Percentiles rank a stretch among this genome's conserved stretches.
Evolutionary conservation across 257 asterid species (phyloP).

Genomic region (Scutellaria barbata): DNA sequence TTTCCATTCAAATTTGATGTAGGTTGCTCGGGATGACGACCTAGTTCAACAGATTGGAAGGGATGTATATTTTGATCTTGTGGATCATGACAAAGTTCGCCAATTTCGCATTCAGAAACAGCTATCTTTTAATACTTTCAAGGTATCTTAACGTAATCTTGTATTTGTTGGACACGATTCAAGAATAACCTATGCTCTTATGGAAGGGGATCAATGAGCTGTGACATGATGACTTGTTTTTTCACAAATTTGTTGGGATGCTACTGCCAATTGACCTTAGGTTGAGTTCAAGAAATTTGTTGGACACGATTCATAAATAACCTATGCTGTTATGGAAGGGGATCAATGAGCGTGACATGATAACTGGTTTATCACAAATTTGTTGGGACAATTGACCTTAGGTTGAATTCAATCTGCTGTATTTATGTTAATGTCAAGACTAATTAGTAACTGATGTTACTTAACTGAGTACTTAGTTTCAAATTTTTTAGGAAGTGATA

Average conservation of each 20-base stretch:
- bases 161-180: conserved; percentile 23
- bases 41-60: conserved; percentile 74
- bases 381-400: neutral
- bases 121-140: conserved; percentile 61
- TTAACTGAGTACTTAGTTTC: conserved; percentile 6
- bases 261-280: neutral
- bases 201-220: conserved; percentile 1
- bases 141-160: conserved; percentile 52
- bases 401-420: neutral
- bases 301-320: neutral
- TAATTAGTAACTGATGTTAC: conserved; percentile 12
- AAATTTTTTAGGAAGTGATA: conserved; percentile 18
- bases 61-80: conserved; percentile 85
- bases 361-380: conserved; percentile 15
- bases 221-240: conserved; percentile 21
- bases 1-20: conserved; percentile 25
- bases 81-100: conserved; percentile 87
- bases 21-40: conserved; percentile 90
- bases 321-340: neutral
- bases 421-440: conserved; percentile 3
- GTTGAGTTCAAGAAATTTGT: conserved; percentile 21
- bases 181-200: neutral
- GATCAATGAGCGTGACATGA: conserved; percentile 11
- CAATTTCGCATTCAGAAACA: conserved; percentile 84
- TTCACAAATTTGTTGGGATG: neutral